phyloP scores from a whole-genome alignment of 768 basidiomycete genomes.

The Hirschioporus abietinus region DNA sequence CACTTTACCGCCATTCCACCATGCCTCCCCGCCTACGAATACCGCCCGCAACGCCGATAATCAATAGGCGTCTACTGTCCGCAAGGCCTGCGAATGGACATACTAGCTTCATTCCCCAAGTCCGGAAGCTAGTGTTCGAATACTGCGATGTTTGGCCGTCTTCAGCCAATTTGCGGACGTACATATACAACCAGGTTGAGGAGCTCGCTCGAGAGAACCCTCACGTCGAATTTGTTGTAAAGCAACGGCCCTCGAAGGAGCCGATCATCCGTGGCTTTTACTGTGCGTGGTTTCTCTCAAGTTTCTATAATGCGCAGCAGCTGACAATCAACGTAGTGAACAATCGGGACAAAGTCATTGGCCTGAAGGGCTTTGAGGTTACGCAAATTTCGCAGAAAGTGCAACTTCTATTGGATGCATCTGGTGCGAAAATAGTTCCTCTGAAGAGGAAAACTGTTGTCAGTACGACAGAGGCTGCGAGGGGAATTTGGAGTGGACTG shows the following conservation, averaged over 20 bases:
- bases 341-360: constrained; percentile 82
- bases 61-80: constrained; percentile 17
- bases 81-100: constrained; percentile 67
- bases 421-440: constrained; percentile 78
- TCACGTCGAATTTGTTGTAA: constrained; percentile 81
- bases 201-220: constrained; percentile 66
- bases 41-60: constrained; percentile 12
- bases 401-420: constrained; percentile 78
- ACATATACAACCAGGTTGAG: constrained; percentile 58
- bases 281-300: constrained; percentile 36
- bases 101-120: constrained; percentile 63
- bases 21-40: neutral
- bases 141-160: constrained; percentile 82
- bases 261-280: constrained; percentile 85
- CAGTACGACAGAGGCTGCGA: constrained; percentile 72
- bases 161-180: constrained; percentile 65
- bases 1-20: neutral
- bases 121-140: constrained; percentile 86
- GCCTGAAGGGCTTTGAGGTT: constrained; percentile 70
- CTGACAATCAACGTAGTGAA: constrained; percentile 52
- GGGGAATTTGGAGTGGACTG: constrained; percentile 88
- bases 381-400: constrained; percentile 74
- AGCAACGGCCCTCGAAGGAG: constrained; percentile 66
- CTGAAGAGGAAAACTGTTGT: constrained; percentile 70
- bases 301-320: neutral